Conservation (phyloP, 768 basidiomycete species). For the Leccinum olivaceopallidum region DNA sequence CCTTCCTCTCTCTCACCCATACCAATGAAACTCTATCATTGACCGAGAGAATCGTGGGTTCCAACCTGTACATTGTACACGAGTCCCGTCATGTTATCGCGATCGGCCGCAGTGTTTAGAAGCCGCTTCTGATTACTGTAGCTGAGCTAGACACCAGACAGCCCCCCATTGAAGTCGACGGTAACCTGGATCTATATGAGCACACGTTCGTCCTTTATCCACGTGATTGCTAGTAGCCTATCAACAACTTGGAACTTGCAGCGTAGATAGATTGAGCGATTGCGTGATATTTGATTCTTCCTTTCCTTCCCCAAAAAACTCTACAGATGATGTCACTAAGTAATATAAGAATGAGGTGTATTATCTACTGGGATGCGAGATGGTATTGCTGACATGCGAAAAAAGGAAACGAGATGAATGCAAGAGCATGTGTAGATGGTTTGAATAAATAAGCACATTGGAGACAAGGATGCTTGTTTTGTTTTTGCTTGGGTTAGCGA, state of each 20-base stretch:
- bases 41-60: background rate
- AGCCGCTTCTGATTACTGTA: no score
- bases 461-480: background rate
- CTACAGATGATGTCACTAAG: constrained; percentile 27
- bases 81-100: background rate
- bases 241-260: background rate
- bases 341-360: constrained; percentile 16
- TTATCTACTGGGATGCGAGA: constrained; percentile 22
- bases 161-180: background rate
- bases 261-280: background rate
- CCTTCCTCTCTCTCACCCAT: background rate
- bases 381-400: constrained; percentile 9
- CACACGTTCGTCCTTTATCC: background rate
- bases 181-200: background rate
- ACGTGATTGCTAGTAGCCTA: background rate
- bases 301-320: constrained; percentile 10
- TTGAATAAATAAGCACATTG: constrained; percentile 3
- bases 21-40: background rate
- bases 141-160: background rate
- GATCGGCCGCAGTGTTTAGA: background rate
- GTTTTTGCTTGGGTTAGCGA: background rate
- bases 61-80: background rate
- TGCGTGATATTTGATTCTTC: constrained; percentile 19
- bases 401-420: background rate
- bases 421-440: background rate